Evolutionary conservation across 2,329 filamentous ascomycete species (phyloP).

Genomic region (Arthrinium phaeospermum): DNA sequence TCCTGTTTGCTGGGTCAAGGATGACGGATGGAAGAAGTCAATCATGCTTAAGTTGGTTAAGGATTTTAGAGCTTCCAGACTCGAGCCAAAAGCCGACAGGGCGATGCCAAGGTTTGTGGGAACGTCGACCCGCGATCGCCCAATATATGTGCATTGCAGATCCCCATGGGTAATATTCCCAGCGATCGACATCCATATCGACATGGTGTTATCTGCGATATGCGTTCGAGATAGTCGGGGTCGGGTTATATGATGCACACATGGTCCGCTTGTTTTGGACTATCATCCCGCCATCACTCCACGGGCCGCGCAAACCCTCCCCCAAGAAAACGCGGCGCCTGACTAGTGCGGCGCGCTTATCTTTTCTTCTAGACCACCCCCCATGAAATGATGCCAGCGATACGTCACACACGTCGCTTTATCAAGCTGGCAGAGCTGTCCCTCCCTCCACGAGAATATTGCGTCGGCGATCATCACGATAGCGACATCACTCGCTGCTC

Average conservation of each 20-base stretch:
- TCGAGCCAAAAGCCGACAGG: neutral
- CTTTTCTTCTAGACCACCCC: neutral
- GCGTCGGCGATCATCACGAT: neutral
- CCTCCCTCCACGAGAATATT: neutral
- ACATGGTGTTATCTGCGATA: slow-evolving; percentile 11
- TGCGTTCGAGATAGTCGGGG: neutral
- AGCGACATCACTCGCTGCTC: neutral
- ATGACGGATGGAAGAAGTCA: slow-evolving; percentile 7
- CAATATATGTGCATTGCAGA: neutral
- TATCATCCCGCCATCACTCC: slow-evolving; percentile 16
- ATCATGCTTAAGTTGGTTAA: neutral
- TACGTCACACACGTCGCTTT: slow-evolving; percentile 4
- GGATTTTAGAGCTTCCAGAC: neutral
- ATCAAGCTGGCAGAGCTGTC: neutral
- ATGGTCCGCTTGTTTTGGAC: slow-evolving; percentile 9
- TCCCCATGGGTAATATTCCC: neutral
- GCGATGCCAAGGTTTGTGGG: neutral
- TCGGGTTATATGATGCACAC: slow-evolving; percentile 5
- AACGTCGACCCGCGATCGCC: neutral
- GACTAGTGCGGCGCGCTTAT: slow-evolving; percentile 3
- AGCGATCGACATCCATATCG: neutral
- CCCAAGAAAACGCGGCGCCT: neutral
- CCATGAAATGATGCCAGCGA: neutral
- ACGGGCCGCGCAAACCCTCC: slow-evolving; percentile 10
- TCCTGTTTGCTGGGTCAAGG: slow-evolving; percentile 1